Evolutionary conservation across 202 grass and related monocot genomes (phyloP).

Genomic region (Brachypodium distachyon): DNA sequence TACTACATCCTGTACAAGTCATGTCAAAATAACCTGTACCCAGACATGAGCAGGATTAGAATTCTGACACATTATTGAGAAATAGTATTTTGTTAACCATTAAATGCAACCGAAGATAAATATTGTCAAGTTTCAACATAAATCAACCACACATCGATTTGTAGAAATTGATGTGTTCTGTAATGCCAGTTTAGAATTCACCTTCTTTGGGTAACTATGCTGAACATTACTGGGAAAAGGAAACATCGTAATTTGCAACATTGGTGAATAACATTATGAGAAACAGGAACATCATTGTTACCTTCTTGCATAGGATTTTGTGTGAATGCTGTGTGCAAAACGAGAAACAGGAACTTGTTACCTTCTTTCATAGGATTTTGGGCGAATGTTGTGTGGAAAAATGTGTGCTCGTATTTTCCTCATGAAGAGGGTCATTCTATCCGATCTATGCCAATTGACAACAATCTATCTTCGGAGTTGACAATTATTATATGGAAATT

Average conservation of each 20-base stretch:
- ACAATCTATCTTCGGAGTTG: background rate
- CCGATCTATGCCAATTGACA: background rate
- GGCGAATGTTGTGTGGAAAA: background rate
- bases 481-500: background rate
- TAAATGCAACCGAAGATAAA: background rate
- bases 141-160: background rate
- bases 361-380: background rate
- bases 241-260: background rate
- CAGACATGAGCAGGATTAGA: no score
- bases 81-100: background rate
- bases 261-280: background rate
- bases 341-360: background rate
- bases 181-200: background rate
- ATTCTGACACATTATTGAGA: background rate
- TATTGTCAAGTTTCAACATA: background rate
- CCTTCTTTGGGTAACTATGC: background rate
- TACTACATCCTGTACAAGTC: background rate
- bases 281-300: background rate
- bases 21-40: no score
- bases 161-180: background rate
- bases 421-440: background rate
- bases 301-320: background rate
- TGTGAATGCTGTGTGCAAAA: background rate
- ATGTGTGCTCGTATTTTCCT: background rate
- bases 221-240: background rate